Evolutionary conservation across 805 yeast genomes (phyloP), one percentile per base, ranked within the genome.

Genomic region (Saccharomyces jurei): DNA sequence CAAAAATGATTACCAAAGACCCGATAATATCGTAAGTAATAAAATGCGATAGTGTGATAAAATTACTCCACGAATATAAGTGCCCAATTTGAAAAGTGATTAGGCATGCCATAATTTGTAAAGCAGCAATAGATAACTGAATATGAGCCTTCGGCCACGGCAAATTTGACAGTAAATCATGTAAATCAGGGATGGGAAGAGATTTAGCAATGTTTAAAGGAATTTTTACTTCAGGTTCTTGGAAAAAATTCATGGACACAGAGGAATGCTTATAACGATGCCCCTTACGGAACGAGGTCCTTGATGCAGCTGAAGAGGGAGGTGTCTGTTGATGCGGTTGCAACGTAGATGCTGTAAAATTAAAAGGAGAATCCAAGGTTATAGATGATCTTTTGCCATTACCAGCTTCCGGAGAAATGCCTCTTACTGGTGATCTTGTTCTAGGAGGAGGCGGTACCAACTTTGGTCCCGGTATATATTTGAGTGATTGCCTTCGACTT

Each of bases 241-340:
- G 96, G 68, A 94, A 92, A 67, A 92, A 79, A 69, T 92, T 91
- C 94, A 92, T 87, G 4, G 96, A 89, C 5, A 92, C 96, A 8
- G 97, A 90, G 2, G 97, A 90, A 70, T 92, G 98, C 68, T 92
- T 92, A 68, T 92, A 92, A 61, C 92, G 80, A 70, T 92, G 99
- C 6, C 99, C 99, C 61, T 91, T 83, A 75, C 99, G 83, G 63
- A 83, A 88, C 0, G 87, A 83, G 0, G 89, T 81, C 63, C 74
- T 66, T n/a, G 68, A 63, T 51, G 66, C 64, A 32, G 63, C 58
- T 8, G 63, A 52, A 9, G 59, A 55, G 48, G 62, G 64, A 6
- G 57, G 62, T 30, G 52, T 54, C 48, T 49, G 56, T 6, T 58
- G 55, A 13, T 58, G 58, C 4, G 58, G 54, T 44, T 53, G 57